Conservation (phyloP, 768 basidiomycete genomes). For the Hygrocybe punicea region DNA sequence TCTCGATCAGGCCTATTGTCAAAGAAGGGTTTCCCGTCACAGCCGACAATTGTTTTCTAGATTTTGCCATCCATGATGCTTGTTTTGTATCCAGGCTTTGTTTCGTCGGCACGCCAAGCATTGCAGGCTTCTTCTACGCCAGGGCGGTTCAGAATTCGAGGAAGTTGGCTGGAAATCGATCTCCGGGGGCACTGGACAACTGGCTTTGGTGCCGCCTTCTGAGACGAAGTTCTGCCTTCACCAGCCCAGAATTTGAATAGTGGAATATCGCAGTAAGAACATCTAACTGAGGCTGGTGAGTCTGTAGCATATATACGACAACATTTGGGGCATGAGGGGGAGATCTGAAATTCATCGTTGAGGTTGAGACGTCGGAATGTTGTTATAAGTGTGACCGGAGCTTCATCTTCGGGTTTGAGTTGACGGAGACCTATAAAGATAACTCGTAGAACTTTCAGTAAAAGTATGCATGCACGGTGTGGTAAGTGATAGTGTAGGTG, state of each 20-base stretch:
- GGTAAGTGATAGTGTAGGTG: not conserved
- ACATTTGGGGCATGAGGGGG: not conserved
- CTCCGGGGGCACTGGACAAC: not conserved
- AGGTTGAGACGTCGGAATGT: not conserved
- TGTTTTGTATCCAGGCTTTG: not conserved
- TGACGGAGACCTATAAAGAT: not conserved
- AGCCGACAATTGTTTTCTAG: not conserved
- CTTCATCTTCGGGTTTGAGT: not conserved
- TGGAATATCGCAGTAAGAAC: not conserved
- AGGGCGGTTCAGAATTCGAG: not conserved
- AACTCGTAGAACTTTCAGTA: not conserved
- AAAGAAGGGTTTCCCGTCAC: not conserved
- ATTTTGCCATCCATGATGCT: not conserved
- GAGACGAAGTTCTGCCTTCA: not conserved
- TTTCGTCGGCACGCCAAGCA: not conserved
- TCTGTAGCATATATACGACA: not conserved
- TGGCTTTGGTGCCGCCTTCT: not conserved
- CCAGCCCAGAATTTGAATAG: not conserved
- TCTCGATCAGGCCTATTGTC: not conserved
- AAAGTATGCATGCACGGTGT: not conserved
- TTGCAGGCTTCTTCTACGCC: not conserved
- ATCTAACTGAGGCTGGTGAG: not conserved
- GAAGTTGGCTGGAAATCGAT: not conserved
- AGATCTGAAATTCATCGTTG: not conserved
- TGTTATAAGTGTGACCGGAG: not conserved